These are phyloP conservation scores for Aegilops longissima DNA, from an alignment of 176 grass and related monocot genomes.

Conservation along the genomic window DNA sequence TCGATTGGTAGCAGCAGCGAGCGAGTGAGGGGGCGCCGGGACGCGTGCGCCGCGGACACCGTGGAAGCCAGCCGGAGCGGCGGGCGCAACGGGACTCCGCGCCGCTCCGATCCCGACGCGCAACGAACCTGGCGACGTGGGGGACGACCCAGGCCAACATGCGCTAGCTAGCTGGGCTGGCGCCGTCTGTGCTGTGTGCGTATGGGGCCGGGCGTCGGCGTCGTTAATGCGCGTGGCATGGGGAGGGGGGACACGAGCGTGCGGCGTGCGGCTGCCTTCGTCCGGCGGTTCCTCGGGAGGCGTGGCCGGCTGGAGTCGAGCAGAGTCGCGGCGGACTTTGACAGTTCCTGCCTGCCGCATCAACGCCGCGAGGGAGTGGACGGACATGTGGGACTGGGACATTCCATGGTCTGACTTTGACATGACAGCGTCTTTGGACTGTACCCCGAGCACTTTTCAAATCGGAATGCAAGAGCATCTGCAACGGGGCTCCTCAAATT, in stretches of 20 bases:
- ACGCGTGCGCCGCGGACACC: not conserved
- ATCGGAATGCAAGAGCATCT: not conserved
- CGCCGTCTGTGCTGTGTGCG: not conserved
- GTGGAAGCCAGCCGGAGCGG: not conserved
- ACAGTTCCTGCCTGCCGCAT: not conserved
- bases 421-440: not conserved
- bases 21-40: not conserved
- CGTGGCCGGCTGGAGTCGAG: not conserved
- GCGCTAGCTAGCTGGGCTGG: not conserved
- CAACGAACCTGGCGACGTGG: conserved; percentile 30
- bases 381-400: not conserved
- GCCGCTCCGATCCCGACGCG: conserved; percentile 33
- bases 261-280: conserved; percentile 30
- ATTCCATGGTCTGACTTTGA: not conserved
- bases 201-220: not conserved
- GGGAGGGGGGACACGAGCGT: conserved; percentile 32
- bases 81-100: too few species aligned
- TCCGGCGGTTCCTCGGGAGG: not conserved
- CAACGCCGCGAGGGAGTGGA: not conserved
- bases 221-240: not conserved
- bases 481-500: too few species aligned
- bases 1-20: not conserved
- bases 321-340: not conserved
- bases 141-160: not conserved
- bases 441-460: not conserved